These are phyloP conservation scores for Leucosporidium yakuticum DNA, from an alignment of 768 basidiomycete species.

Conservation along the genomic window DNA sequence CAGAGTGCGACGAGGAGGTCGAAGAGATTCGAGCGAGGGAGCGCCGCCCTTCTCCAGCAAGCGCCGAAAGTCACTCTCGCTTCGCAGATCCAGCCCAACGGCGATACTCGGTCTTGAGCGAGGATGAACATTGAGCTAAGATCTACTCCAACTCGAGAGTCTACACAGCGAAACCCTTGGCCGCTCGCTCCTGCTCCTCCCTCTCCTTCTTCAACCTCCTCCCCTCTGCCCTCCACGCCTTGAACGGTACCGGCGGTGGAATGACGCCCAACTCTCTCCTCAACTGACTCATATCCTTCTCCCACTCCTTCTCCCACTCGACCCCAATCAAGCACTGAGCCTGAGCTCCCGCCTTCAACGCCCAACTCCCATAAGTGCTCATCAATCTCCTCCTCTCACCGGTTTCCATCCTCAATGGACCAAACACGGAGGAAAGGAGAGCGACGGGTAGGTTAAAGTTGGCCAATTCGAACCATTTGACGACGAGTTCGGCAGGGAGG, in stretches of 20 bases:
- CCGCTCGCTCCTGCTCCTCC: background rate
- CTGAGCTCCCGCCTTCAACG: conserved; percentile 69
- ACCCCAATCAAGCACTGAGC: conserved; percentile 75
- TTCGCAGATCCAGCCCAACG: no score
- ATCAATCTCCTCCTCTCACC: conserved; percentile 57
- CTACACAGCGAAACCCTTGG: no score
- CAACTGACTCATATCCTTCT: conserved; percentile 70
- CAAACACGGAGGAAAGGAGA: conserved; percentile 68
- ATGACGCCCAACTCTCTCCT: conserved; percentile 77
- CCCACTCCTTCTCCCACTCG: conserved; percentile 95
- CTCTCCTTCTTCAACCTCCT: conserved; percentile 11
- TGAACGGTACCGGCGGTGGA: conserved; percentile 58
- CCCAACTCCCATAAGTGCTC: conserved; percentile 87
- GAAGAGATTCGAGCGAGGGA: no score
- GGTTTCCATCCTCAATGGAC: conserved; percentile 62
- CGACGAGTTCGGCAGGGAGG: conserved; percentile 82
- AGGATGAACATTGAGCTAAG: no score
- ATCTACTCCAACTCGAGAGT: no score
- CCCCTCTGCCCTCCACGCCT: conserved; percentile 26
- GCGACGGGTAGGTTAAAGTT: conserved; percentile 89
- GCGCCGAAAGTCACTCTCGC: no score
- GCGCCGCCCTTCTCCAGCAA: no score
- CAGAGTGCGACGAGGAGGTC: no score
- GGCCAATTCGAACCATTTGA: conserved; percentile 90
- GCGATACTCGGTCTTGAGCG: no score